Base-by-base conservation (phyloP, 768 basidiomycete species). In the Lentinula guzmanii region DNA sequence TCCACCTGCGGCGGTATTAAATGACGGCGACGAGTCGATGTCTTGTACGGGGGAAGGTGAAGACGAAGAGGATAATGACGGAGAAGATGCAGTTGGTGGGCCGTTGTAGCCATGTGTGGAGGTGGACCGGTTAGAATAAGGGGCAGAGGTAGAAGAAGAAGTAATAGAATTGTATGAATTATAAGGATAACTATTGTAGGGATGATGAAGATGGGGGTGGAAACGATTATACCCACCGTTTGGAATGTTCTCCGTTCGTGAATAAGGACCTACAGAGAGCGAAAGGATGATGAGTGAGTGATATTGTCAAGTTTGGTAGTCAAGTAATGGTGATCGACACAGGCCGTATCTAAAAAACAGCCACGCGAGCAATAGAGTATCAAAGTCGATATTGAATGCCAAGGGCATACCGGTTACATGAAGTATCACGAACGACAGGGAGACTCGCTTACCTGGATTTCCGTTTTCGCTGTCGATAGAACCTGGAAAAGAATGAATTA, bases 151-250 rank as follows among this genome's bases (percentile, higher is more conserved):
- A 56, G 39, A 21, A 56, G 55, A 42, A 56, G 37, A 15, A 28
- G 55, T 9, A 33, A 24, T 21, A 48, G 55, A 43, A 56, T 56
- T 56, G 55, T 56, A 56, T 15, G 55, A 41, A 56, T 56, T 56
- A 56, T 56, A 41, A 56, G 39, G 37, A 43, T 56, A 56, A 43
- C 39, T 56, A 56, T 56, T 56, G 41, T 56, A 56, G 24, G 55
- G 55, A 18, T 56, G 55, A 56, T 41, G 55, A 43, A 41, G 55
- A 43, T 41, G 55, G 21, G 55, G 39, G 28, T 56, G 55, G 28
- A 56, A 56, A 41, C 55, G 55, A 56, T 56, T 43, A 43, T 42
- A 56, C 55, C 55, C 55, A 56, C 55, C 55, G 55, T 56, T 56
- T 8, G 53, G 39, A 33, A 8, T 54, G 53, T 39, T 54, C 43